These are phyloP conservation scores for Linnemannia schmuckeri DNA, from an alignment of 192 early-diverging fungal genomes.

Conservation along the genomic window DNA sequence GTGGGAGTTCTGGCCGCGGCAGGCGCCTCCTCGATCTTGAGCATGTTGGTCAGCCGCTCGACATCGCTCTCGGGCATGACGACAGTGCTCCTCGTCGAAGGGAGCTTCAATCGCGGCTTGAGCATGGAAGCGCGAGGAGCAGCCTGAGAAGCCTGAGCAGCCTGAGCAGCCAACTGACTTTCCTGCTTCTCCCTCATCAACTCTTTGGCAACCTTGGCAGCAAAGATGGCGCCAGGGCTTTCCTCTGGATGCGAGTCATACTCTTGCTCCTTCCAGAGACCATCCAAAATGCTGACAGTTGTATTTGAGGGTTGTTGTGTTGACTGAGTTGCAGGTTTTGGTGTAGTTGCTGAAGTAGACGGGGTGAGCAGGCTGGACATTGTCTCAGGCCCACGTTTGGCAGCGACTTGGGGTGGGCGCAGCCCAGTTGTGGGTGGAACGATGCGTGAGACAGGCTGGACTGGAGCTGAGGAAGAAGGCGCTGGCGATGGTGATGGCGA, in stretches of 20 bases:
- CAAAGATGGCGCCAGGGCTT: conserved; percentile 47
- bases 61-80: background rate
- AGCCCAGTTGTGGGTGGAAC: conserved; percentile 16
- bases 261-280: conserved; percentile 24
- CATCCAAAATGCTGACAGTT: conserved; percentile 39
- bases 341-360: background rate
- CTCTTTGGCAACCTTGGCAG: conserved; percentile 35
- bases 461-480: background rate
- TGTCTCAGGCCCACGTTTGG: conserved; percentile 6
- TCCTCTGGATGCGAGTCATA: conserved; percentile 37
- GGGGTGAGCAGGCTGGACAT: background rate
- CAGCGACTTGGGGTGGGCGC: conserved; percentile 26
- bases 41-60: conserved; percentile 15
- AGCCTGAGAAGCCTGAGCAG: background rate
- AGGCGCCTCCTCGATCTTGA: conserved; percentile 21
- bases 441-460: conserved; percentile 6
- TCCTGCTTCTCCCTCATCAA: conserved; percentile 34
- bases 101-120: conserved; percentile 19
- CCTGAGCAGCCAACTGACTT: conserved; percentile 4
- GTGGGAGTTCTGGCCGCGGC: background rate
- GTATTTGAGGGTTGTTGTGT: conserved; percentile 4
- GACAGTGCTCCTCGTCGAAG: conserved; percentile 9
- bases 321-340: background rate
- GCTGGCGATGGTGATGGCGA: conserved; percentile 1
- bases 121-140: conserved; percentile 24